A percentile compares a stretch with the other conserved stretches of the same genome.
Evolutionary conservation across 2,329 filamentous ascomycete species (phyloP).

Genomic region (Claviceps africana): DNA sequence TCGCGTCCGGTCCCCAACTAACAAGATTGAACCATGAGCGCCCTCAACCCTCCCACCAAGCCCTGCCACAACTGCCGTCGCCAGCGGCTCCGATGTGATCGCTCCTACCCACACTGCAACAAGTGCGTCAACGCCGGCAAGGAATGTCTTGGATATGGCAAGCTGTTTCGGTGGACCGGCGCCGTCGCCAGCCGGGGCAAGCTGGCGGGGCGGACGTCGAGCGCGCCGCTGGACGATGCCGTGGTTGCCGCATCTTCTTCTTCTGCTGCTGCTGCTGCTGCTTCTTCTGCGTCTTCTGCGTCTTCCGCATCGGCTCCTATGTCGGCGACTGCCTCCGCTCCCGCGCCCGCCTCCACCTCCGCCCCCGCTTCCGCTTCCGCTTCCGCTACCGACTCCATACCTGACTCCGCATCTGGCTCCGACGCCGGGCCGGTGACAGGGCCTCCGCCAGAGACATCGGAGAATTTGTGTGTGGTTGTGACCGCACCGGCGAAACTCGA

Average conservation of each 20-base stretch:
- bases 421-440: background rate
- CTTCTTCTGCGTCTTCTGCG: background rate
- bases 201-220: slow-evolving; percentile 26
- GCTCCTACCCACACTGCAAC: slow-evolving; percentile 34
- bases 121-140: slow-evolving; percentile 34
- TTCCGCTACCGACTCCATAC: background rate
- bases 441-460: slow-evolving; percentile 6
- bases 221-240: slow-evolving; percentile 11
- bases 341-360: background rate
- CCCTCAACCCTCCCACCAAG: slow-evolving; percentile 16
- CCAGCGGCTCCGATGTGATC: slow-evolving; percentile 38
- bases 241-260: background rate
- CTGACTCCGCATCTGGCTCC: background rate
- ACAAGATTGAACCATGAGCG: slow-evolving; percentile 2
- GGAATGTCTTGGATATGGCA: slow-evolving; percentile 39
- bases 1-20: too few species aligned
- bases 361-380: background rate
- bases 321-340: background rate
- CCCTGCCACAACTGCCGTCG: slow-evolving; percentile 41
- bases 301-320: background rate
- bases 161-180: slow-evolving; percentile 38
- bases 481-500: slow-evolving; percentile 2
- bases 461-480: background rate
- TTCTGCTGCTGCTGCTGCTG: background rate
- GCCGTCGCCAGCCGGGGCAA: slow-evolving; percentile 30